These are phyloP conservation scores for Penicillium nordicum DNA, from an alignment of 2,329 filamentous ascomycete species.

Conservation along the genomic window DNA sequence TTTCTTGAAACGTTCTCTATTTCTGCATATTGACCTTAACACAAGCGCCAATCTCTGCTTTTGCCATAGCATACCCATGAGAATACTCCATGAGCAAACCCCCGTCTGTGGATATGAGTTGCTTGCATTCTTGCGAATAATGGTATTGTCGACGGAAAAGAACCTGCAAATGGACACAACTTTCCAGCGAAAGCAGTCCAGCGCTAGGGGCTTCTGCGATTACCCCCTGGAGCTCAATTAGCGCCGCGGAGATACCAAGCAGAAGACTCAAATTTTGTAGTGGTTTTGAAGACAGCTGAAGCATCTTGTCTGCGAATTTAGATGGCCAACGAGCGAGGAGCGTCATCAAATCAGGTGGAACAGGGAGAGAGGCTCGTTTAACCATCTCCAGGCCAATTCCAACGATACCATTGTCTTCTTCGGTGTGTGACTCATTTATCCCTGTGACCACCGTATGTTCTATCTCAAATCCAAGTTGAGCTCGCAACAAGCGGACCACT, in stretches of 20 bases:
- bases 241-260: background rate
- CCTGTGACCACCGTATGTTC: background rate
- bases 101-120: background rate
- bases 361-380: background rate
- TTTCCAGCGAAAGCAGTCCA: background rate
- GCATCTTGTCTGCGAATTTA: background rate
- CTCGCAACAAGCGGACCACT: background rate
- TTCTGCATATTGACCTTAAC: background rate
- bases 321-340: background rate
- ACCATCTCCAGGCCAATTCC: background rate
- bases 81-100: background rate
- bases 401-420: background rate
- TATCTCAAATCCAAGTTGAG: background rate
- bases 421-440: background rate
- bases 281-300: background rate
- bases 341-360: background rate
- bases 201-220: background rate
- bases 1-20: background rate
- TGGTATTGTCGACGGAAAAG: background rate
- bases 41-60: background rate
- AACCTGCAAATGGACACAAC: background rate
- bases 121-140: background rate
- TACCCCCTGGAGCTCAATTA: background rate
- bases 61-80: background rate
- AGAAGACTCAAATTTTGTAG: background rate